Base-by-base conservation (phyloP, 306 rosid species). In the Sicyos baderoa region DNA sequence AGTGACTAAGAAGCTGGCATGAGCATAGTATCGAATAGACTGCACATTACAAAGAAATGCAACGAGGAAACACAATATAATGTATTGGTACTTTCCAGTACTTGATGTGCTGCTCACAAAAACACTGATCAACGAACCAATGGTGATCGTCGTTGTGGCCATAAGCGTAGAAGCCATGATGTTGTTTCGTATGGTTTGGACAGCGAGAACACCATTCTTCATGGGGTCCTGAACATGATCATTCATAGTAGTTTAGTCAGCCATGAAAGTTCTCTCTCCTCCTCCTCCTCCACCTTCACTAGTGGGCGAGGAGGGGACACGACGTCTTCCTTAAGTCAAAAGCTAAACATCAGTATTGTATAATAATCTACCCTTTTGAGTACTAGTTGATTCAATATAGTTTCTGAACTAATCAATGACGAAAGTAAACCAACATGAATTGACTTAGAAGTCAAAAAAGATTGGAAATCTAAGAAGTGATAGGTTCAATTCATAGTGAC, bases 41-140 rank as follows among this genome's bases (percentile, higher is more conserved):
- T 91, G 95, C 72, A 91, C 85, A 76, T 89, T 81, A 82, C 94
- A 91, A 71, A 89, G 73, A 67, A 91, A 89, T 65, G 96, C 97
- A 73, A 86, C 76, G 16, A 91, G 97, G 72, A 86, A 91, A 75
- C 97, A 89, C 1, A 84, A 3, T 29, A 90, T 76, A 74, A 91
- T 83, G 23, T 80, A 77, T 50, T 84, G 82, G 74, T 79, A 82
- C 75, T 91, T 91, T 63, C 81, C 52, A 16, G 89, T 74, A 23
- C 16, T 57, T 62, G 88, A 78, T 3, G 78, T 5, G 73, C 75
- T 73, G 84, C 83, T 87, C 1, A 83, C 86, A 52, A 89, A 85
- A 40, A 89, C 94, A 45, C 96, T 83, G 49, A 91, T 87, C 19
- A 91, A 76, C 23, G 97, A 91, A 57, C 90, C 83, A 6, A 88